Evolutionary conservation across 2,329 filamentous ascomycete genomes (phyloP).

Genomic region (Alternaria dauci): DNA sequence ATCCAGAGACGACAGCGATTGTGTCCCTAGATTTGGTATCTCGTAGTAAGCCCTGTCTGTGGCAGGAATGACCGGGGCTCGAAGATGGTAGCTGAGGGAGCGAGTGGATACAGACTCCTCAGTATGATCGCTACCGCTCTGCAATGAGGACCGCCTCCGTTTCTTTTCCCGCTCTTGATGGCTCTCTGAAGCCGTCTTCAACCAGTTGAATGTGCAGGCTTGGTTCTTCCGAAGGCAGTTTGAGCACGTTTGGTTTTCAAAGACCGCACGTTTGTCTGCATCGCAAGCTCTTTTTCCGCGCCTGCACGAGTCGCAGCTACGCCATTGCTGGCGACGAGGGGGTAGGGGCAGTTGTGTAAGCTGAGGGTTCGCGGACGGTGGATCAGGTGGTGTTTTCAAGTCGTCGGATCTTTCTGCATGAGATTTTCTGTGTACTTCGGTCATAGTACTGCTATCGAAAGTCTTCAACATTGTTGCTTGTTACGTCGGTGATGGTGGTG

Average conservation of each 20-base stretch:
- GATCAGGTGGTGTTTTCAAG: background rate
- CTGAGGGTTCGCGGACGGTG: background rate
- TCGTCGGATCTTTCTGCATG: background rate
- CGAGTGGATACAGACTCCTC: constrained; percentile 1
- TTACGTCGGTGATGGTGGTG: background rate
- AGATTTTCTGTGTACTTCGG: background rate
- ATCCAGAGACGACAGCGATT: background rate
- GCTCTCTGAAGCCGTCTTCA: constrained; percentile 33
- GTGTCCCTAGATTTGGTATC: background rate
- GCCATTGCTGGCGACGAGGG: constrained; percentile 21
- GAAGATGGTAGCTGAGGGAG: constrained; percentile 7
- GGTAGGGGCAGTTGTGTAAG: background rate
- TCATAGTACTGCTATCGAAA: constrained; percentile 10
- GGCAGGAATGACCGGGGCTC: background rate
- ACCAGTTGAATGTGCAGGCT: constrained; percentile 56
- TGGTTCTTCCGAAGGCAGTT: constrained; percentile 56
- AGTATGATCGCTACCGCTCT: background rate
- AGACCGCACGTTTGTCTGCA: constrained; percentile 41
- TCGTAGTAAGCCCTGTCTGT: background rate
- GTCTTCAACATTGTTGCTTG: constrained; percentile 7
- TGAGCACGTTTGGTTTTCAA: constrained; percentile 43
- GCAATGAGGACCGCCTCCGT: constrained; percentile 19
- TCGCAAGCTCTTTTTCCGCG: constrained; percentile 57
- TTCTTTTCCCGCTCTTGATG: constrained; percentile 1
- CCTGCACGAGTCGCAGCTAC: constrained; percentile 57